phyloP scores from a whole-genome alignment of 2,329 filamentous ascomycete species.

The Ascocoryne sarcoides region DNA sequence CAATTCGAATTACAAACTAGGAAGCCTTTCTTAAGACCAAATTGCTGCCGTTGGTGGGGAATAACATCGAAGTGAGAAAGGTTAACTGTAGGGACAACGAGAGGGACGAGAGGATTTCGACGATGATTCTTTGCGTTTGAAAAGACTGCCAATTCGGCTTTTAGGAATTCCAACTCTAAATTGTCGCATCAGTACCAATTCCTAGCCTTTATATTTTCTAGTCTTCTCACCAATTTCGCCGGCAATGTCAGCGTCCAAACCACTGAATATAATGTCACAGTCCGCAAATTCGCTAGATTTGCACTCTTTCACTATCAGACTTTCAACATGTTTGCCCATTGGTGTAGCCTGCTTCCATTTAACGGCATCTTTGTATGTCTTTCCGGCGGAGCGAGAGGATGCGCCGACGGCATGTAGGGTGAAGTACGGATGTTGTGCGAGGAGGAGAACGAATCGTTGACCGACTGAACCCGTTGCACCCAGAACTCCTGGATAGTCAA shows the following conservation, averaged over 20 bases:
- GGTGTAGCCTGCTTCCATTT: constrained; percentile 87
- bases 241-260: constrained; percentile 85
- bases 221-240: constrained; percentile 66
- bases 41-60: constrained; percentile 71
- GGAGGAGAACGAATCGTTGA: constrained; percentile 88
- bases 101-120: constrained; percentile 77
- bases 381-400: constrained; percentile 79
- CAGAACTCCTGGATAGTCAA: constrained; percentile 55
- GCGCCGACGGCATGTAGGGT: constrained; percentile 83
- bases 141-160: constrained; percentile 83
- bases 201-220: neutral
- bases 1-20: constrained; percentile 98
- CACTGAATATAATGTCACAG: constrained; percentile 90
- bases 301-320: constrained; percentile 80
- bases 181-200: neutral
- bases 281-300: constrained; percentile 73
- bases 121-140: constrained; percentile 98
- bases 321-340: constrained; percentile 66
- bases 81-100: constrained; percentile 94
- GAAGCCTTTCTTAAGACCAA: constrained; percentile 73
- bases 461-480: constrained; percentile 92
- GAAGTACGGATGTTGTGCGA: constrained; percentile 80
- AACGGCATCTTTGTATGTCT: constrained; percentile 90
- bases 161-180: constrained; percentile 81
- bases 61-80: constrained; percentile 79